A percentile compares a stretch with the other conserved stretches of the same genome.
phyloP scores from a whole-genome alignment of 495 filamentous ascomycete genomes.

The Pseudoneurospora amorphoporcata region DNA sequence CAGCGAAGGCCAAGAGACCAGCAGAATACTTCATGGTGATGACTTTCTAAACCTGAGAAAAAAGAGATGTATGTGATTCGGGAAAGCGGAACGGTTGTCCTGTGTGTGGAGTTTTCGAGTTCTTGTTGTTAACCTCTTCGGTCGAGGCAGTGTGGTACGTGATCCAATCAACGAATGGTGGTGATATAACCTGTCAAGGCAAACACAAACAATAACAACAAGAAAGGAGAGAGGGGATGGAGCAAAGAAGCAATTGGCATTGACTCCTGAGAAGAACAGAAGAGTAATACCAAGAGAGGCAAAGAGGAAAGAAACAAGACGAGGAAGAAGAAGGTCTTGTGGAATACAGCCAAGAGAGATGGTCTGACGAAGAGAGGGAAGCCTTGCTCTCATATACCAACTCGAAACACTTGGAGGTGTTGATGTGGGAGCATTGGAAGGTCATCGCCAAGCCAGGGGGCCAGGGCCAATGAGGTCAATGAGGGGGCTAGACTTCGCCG shows the following conservation, averaged over 20 bases:
- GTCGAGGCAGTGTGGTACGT: not conserved
- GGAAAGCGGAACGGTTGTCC: conserved; percentile 8
- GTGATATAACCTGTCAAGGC: not conserved
- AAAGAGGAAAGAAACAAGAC: not conserved
- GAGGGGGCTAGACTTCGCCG: not conserved
- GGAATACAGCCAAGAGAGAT: not conserved
- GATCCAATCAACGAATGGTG: conserved; percentile 15
- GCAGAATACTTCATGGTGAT: conserved; percentile 41
- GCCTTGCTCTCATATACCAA: conserved; percentile 9
- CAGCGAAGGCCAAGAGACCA: conserved; percentile 45
- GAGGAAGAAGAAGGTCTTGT: not conserved
- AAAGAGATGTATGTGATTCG: conserved; percentile 8
- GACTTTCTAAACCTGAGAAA: not conserved
- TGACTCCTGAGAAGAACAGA: conserved; percentile 21
- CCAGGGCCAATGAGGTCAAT: not conserved
- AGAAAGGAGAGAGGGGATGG: conserved; percentile 26
- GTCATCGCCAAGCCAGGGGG: not conserved
- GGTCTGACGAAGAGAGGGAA: not conserved
- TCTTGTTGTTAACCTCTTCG: not conserved
- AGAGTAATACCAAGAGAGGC: not conserved
- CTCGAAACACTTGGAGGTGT: not conserved
- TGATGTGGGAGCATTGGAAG: not conserved
- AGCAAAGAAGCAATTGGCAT: conserved; percentile 50
- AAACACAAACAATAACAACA: conserved; percentile 9
- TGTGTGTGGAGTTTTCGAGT: not conserved